Base-by-base conservation (phyloP, 257 asterid genomes). In the Penstemon davidsonii region DNA sequence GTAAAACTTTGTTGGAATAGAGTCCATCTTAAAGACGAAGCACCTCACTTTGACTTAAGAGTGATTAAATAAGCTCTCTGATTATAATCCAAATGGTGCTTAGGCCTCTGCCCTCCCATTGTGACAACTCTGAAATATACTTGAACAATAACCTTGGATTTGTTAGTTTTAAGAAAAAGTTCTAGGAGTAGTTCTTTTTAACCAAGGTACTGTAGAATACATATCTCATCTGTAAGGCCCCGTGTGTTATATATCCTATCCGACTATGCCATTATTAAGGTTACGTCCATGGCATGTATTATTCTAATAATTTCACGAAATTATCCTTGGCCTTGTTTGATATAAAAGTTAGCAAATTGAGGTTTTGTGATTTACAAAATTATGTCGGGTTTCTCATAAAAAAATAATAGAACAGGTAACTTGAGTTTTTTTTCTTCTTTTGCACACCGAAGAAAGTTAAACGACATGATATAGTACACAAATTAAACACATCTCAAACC, bases 1-100 rank as follows among this genome's bases (percentile, higher is more conserved):
- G 40, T 38, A 4, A 13, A n/a, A n/a, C 4, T 73, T 10, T 25
- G 33, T 25, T 2, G 33, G 33, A 25, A 25, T 25, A 25, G 15
- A 54, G 64, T 50, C 7, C 45, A 43, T 69, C 60, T 38, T 64
- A 52, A 15, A 7, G 51, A 25, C 41, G n/a, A 57, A 53, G 49
- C 69, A 63, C 65, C 13, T 44, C 60, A 6, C 37, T 44, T 60
- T 64, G 55, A 55, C 64, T 43, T 55, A 3, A 12, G 58, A 15
- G 52, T 38, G 36, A 60, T 13, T 36, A 18, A 33, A 50, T 49
- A 15, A 25, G 37, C 60, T 44, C 64, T 63, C 15, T 47, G 42
- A n/a, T 61, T 63, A 44, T 10, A 62, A 47, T 68, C 0, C 3
- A 42, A 37, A 42, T 71, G 8, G 55, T 12, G 47, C 3, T 11